These are phyloP conservation scores for Botryotinia calthae DNA, from an alignment of 2,329 filamentous ascomycete genomes.

Conservation along the genomic window DNA sequence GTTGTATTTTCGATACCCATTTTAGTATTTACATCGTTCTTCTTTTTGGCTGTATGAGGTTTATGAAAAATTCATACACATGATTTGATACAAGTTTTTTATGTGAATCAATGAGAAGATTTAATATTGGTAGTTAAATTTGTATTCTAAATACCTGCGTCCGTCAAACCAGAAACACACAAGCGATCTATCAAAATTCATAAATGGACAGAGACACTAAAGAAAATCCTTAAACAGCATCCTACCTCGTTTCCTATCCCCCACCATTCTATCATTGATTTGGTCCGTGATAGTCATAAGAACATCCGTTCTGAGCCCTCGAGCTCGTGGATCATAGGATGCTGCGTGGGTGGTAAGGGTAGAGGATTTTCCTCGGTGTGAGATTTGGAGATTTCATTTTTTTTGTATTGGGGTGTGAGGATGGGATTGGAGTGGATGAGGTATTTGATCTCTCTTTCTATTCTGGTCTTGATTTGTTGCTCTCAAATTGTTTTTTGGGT, in stretches of 20 bases:
- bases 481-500: neutral
- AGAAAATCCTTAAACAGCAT: neutral
- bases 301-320: neutral
- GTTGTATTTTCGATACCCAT: constrained; percentile 16
- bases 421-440: neutral
- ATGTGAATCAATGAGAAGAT: neutral
- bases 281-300: neutral
- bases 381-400: neutral
- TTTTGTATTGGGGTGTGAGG: neutral
- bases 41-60: neutral
- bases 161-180: neutral
- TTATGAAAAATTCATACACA: neutral
- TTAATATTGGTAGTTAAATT: neutral
- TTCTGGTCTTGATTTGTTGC: neutral
- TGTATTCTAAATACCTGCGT: neutral
- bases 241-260: neutral
- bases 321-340: neutral
- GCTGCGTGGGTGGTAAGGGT: neutral
- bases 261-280: neutral
- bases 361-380: neutral
- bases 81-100: neutral
- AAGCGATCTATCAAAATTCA: neutral
- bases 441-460: neutral
- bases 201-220: neutral
- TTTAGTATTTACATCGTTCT: neutral